phyloP scores from a whole-genome alignment of 805 yeast species.

The Candida ipomoeae region DNA sequence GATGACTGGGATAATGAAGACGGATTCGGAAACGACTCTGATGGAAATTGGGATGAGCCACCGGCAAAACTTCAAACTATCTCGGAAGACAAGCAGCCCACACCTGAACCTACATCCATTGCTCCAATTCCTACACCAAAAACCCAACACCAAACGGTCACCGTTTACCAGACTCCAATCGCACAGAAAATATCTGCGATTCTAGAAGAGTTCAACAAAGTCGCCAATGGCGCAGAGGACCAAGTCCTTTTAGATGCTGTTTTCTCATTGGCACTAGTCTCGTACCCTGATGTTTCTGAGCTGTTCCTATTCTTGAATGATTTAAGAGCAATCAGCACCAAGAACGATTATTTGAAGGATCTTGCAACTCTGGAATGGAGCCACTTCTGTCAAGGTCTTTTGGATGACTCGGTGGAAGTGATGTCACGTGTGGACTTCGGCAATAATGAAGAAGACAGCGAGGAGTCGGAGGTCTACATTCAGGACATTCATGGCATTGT shows the following conservation, averaged over 20 bases:
- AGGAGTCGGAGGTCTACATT: conserved; percentile 15
- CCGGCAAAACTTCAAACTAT: neutral
- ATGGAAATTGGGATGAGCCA: neutral
- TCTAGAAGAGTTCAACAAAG: conserved; percentile 21
- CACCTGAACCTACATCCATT: neutral
- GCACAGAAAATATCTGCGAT: conserved; percentile 21
- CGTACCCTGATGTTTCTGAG: conserved; percentile 29
- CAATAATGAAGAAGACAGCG: conserved; percentile 12
- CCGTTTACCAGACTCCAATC: conserved; percentile 11
- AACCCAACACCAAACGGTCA: neutral
- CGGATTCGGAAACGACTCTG: neutral
- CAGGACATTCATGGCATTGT: conserved; percentile 18
- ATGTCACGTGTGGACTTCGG: conserved; percentile 16
- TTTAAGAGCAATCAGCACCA: conserved; percentile 22
- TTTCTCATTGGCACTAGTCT: conserved; percentile 27
- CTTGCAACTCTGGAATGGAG: conserved; percentile 20
- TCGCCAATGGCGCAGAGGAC: conserved; percentile 18
- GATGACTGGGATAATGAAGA: conserved; percentile 17
- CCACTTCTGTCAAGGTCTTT: conserved; percentile 17
- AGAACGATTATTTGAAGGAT: conserved; percentile 12
- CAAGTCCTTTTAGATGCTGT: conserved; percentile 25
- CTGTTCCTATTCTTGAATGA: conserved; percentile 38
- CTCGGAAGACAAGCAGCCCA: neutral
- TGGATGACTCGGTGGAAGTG: conserved; percentile 18
- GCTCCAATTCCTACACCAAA: neutral